Evolutionary conservation across 2,329 filamentous ascomycete genomes (phyloP).

Genomic region (Ophioceras dolichostomum): DNA sequence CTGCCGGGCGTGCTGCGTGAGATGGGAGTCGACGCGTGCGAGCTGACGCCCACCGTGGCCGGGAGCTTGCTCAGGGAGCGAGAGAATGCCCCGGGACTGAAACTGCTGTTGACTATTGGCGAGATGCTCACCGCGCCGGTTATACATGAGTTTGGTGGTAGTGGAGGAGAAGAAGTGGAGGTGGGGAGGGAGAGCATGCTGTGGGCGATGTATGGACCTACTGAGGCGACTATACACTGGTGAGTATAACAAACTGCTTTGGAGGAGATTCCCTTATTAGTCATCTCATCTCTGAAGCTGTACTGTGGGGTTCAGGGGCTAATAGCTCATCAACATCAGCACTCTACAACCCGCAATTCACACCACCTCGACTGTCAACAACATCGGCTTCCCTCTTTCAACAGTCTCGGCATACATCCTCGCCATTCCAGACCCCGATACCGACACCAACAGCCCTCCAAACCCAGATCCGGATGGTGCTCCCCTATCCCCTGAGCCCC

Average conservation of each 20-base stretch:
- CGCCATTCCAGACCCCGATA: slow-evolving; percentile 25
- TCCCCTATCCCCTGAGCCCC: slow-evolving; percentile 2
- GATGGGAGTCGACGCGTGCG: slow-evolving; percentile 68
- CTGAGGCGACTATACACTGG: slow-evolving; percentile 84
- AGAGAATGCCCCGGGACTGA: slow-evolving; percentile 52
- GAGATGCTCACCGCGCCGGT: slow-evolving; percentile 80
- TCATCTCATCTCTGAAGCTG: too few species aligned
- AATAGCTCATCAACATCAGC: too few species aligned
- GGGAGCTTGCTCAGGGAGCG: slow-evolving; percentile 62
- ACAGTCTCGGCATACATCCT: slow-evolving; percentile 72
- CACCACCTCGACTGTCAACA: slow-evolving; percentile 43
- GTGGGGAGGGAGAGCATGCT: slow-evolving; percentile 47
- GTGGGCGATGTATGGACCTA: slow-evolving; percentile 91
- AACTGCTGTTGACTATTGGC: slow-evolving; percentile 71
- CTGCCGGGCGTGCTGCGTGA: slow-evolving; percentile 53
- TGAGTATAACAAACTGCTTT: too few species aligned
- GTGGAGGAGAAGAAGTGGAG: slow-evolving; percentile 14
- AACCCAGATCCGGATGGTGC: neutral
- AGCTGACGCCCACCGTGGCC: slow-evolving; percentile 81
- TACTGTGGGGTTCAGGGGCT: too few species aligned
- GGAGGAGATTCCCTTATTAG: too few species aligned
- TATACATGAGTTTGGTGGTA: slow-evolving; percentile 64
- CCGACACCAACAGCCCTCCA: neutral
- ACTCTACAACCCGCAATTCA: slow-evolving; percentile 57
- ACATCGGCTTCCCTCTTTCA: slow-evolving; percentile 67